Evolutionary conservation across 2,329 filamentous ascomycete genomes (phyloP).

Genomic region (Diaporthe vexans): DNA sequence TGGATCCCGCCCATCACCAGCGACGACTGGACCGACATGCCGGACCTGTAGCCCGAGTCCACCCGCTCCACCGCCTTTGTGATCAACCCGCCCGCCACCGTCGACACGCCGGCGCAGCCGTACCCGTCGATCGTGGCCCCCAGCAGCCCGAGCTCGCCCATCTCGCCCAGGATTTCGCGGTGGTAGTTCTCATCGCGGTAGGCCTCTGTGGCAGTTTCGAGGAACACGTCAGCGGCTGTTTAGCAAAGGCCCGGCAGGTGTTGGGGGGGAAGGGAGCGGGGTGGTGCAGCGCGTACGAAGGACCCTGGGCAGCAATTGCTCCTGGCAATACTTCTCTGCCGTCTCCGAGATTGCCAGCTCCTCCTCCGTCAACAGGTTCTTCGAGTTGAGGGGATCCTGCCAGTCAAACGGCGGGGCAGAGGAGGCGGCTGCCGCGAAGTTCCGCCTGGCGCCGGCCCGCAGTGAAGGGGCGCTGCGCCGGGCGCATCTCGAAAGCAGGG

Average conservation of each 20-base stretch:
- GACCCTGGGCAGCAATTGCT: constrained; percentile 86
- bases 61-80: constrained; percentile 89
- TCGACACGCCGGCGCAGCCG: constrained; percentile 85
- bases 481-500: constrained; percentile 37
- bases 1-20: constrained; percentile 89
- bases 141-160: constrained; percentile 86
- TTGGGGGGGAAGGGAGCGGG: not conserved
- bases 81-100: constrained; percentile 85
- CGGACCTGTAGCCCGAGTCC: constrained; percentile 87
- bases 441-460: constrained; percentile 38
- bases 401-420: constrained; percentile 78
- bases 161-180: constrained; percentile 83
- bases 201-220: constrained; percentile 47
- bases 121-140: constrained; percentile 88
- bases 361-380: constrained; percentile 87
- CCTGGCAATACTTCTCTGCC: constrained; percentile 94
- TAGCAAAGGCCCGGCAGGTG: not conserved
- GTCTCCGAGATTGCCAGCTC: constrained; percentile 92
- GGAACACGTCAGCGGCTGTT: constrained; percentile 6
- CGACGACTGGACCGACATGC: constrained; percentile 90
- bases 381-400: constrained; percentile 86
- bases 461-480: constrained; percentile 33
- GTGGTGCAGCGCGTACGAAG: constrained; percentile 72
- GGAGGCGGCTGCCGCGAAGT: constrained; percentile 47
- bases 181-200: constrained; percentile 87